Percentiles rank a stretch among this genome's conserved stretches.
These are phyloP conservation scores for Trichosanthes truncata DNA, from an alignment of 306 rosid species.

Conservation along the genomic window DNA sequence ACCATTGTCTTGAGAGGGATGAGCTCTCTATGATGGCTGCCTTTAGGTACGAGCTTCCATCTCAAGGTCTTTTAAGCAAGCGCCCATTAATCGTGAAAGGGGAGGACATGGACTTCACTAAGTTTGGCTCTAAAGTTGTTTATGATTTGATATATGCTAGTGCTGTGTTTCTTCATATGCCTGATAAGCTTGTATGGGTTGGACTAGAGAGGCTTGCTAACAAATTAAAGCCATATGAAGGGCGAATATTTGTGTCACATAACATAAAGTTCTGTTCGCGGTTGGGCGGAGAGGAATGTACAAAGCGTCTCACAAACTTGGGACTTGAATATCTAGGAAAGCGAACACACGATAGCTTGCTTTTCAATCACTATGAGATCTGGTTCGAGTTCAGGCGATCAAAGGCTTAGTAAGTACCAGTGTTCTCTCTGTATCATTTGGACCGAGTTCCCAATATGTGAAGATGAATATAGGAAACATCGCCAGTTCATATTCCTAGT, in stretches of 20 bases:
- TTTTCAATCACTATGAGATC: constrained; percentile 84
- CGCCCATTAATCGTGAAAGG: constrained; percentile 78
- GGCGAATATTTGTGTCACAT: constrained; percentile 79
- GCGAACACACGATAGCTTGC: constrained; percentile 77
- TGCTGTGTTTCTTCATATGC: constrained; percentile 94
- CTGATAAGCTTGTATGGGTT: constrained; percentile 77
- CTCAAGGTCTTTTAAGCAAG: constrained; percentile 75
- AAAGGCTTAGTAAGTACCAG: constrained; percentile 21
- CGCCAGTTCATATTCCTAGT: neutral
- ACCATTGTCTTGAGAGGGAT: constrained; percentile 78
- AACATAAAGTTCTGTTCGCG: constrained; percentile 80
- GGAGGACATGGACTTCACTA: constrained; percentile 66
- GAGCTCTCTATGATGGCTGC: constrained; percentile 89
- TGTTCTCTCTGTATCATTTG: neutral
- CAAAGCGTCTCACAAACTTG: constrained; percentile 47
- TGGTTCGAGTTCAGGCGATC: constrained; percentile 74
- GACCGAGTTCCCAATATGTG: neutral
- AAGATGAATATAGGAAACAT: neutral
- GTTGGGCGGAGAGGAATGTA: constrained; percentile 75
- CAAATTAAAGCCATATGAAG: constrained; percentile 54
- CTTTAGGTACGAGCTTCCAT: constrained; percentile 83
- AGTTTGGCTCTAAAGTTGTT: constrained; percentile 36
- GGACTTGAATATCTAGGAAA: constrained; percentile 80
- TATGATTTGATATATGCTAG: constrained; percentile 86
- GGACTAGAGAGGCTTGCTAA: constrained; percentile 65